A percentile compares a stretch with the other conserved stretches of the same genome.
These are phyloP conservation scores for Echium plantagineum DNA, from an alignment of 257 asterid genomes.

Conservation along the genomic window DNA sequence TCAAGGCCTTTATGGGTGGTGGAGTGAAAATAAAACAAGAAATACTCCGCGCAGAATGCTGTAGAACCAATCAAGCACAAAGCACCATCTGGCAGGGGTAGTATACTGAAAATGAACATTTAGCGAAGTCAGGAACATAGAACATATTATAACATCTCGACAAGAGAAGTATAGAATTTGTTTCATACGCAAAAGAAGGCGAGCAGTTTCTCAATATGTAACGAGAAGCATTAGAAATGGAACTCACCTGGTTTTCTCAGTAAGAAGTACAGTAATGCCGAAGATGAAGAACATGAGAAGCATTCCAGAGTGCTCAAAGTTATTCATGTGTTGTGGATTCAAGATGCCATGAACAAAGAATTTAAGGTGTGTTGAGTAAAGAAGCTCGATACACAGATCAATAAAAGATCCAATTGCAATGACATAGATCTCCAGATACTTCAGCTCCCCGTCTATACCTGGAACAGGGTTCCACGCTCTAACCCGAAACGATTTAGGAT, in stretches of 20 bases:
- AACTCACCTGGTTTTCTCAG: conserved; percentile 76
- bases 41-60: conserved; percentile 83
- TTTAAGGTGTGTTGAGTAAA: conserved; percentile 79
- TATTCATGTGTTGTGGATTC: conserved; percentile 86
- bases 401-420: conserved; percentile 67
- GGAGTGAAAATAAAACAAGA: conserved; percentile 78
- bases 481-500: conserved; percentile 63
- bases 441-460: conserved; percentile 57
- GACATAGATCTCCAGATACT: conserved; percentile 85
- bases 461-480: conserved; percentile 90
- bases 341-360: conserved; percentile 64
- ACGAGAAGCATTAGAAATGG: conserved; percentile 6
- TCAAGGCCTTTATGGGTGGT: conserved; percentile 93
- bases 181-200: background rate
- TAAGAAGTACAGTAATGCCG: conserved; percentile 55
- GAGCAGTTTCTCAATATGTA: background rate
- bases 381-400: conserved; percentile 83
- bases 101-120: conserved; percentile 32
- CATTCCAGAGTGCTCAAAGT: conserved; percentile 98
- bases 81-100: conserved; percentile 78
- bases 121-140: background rate
- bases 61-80: conserved; percentile 59
- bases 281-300: conserved; percentile 88
- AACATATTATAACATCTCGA: background rate
- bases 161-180: background rate